Evolutionary conservation across 805 yeast species (phyloP).

Genomic region (Candida manassasensis): DNA sequence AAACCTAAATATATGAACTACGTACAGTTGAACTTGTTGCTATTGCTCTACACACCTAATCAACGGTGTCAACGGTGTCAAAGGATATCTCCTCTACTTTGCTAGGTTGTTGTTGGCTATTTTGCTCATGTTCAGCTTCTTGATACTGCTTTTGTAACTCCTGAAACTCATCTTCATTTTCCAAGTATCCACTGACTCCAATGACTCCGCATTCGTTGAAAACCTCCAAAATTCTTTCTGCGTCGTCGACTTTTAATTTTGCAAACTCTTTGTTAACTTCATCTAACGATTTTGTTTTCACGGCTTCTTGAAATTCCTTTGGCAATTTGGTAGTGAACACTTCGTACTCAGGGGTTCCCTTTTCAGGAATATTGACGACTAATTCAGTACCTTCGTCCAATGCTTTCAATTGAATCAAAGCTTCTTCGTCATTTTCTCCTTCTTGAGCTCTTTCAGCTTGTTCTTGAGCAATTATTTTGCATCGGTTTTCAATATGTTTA

Average conservation of each 20-base stretch:
- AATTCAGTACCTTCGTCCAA: conserved; percentile 80
- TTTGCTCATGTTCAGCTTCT: conserved; percentile 14
- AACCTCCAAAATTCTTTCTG: conserved; percentile 68
- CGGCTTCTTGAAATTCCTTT: conserved; percentile 63
- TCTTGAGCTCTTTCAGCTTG: conserved; percentile 26
- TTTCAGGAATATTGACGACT: conserved; percentile 62
- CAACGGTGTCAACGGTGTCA: conserved; percentile 20
- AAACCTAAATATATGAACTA: conserved; percentile 1
- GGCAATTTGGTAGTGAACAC: conserved; percentile 54
- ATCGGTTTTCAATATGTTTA: conserved; percentile 70
- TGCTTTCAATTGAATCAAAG: conserved; percentile 80
- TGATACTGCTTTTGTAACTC: conserved; percentile 47
- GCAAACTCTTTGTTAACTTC: conserved; percentile 81
- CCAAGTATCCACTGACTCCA: conserved; percentile 72
- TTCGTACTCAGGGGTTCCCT: conserved; percentile 50
- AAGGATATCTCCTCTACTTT: conserved; percentile 8
- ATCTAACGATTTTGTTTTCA: conserved; percentile 66
- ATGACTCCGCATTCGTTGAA: conserved; percentile 80
- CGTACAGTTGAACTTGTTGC: not conserved
- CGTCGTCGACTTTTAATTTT: conserved; percentile 65
- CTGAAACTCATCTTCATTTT: conserved; percentile 66
- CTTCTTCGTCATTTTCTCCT: conserved; percentile 48
- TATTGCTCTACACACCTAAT: conserved; percentile 9
- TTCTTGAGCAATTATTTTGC: conserved; percentile 60
- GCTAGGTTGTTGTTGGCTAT: conserved; percentile 6